Base-by-base conservation (phyloP, 331 rosid species). In the Rhamnella rubrinervis region DNA sequence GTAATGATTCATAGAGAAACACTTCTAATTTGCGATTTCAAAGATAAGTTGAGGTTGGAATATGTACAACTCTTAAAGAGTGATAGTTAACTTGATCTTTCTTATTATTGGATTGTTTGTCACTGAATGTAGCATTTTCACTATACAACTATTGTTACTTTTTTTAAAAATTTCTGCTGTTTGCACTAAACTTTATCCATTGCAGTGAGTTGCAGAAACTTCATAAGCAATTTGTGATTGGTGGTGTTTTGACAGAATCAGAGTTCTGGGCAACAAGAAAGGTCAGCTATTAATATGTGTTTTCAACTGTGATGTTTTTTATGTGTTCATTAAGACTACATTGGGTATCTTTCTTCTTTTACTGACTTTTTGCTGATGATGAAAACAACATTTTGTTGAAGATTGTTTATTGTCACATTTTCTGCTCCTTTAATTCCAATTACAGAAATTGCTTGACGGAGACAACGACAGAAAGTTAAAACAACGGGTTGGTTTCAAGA, bases 201-300 rank as follows among this genome's bases (percentile, higher is more conserved):
- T 73, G 66, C 92, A 93, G 97, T 65, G 92, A 90, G 82, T 76
- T 93, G 88, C 92, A 87, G 88, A 93, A 83, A 66, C 97, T 93
- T 70, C 97, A 91, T 80, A 87, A 70, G 83, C 95, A 93, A 78
- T 92, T 93, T 75, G 97, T 93, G 67, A 64, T 87, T 65, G 81
- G 91, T 68, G 85, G 95, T 65, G 78, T 91, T 83, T 85, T 93
- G 85, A 88, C 98, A 23, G 98, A 93, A 77, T 84, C 95, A 28
- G 98, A 93, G 85, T 93, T 93, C 79, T 93, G 97, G 98, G 91
- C 98, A 51, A 88, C 98, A 1, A 93, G 96, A 77, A 91, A 91
- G 97, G 98, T 82, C 37, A 60, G 59, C 47, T 26, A 49, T 17
- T 28, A 64, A 31, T 31, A 4, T 31, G 35, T 31, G 3, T 26